These are phyloP conservation scores for Termitomyces sp. DNA, from an alignment of 768 basidiomycete genomes.

Conservation along the genomic window DNA sequence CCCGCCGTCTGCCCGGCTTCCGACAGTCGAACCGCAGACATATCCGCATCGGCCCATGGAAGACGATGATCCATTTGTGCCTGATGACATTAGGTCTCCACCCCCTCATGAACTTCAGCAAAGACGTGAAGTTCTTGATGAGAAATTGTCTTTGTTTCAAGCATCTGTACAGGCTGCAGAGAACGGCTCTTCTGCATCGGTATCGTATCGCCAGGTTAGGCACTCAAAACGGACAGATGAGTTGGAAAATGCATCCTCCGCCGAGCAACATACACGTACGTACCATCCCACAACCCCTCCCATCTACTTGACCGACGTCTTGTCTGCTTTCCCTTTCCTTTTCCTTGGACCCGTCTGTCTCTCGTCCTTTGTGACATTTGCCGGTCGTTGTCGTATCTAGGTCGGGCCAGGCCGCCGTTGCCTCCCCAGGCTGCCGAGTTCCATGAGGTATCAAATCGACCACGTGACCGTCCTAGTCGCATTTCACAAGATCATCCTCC, in stretches of 20 bases:
- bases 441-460: constrained; percentile 23
- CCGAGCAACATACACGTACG: constrained; percentile 31
- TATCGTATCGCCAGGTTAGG: constrained; percentile 5
- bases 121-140: constrained; percentile 10
- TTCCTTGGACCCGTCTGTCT: constrained; percentile 5
- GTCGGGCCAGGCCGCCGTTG: constrained; percentile 41
- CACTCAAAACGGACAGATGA: constrained; percentile 9
- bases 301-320: constrained; percentile 19
- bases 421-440: constrained; percentile 44
- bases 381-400: constrained; percentile 22
- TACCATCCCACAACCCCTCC: constrained; percentile 24
- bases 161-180: constrained; percentile 13
- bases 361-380: neutral
- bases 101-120: constrained; percentile 10
- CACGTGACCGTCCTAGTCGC: constrained; percentile 5
- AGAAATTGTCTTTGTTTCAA: constrained; percentile 10
- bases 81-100: constrained; percentile 21
- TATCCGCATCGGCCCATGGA: constrained; percentile 5
- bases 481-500: constrained; percentile 7
- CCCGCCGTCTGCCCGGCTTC: constrained; percentile 3
- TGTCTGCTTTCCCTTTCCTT: constrained; percentile 18
- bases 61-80: constrained; percentile 24
- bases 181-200: neutral
- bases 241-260: constrained; percentile 17
- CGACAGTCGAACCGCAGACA: constrained; percentile 1